phyloP scores from a whole-genome alignment of 345 rosid genomes.

The Acer negundo region DNA sequence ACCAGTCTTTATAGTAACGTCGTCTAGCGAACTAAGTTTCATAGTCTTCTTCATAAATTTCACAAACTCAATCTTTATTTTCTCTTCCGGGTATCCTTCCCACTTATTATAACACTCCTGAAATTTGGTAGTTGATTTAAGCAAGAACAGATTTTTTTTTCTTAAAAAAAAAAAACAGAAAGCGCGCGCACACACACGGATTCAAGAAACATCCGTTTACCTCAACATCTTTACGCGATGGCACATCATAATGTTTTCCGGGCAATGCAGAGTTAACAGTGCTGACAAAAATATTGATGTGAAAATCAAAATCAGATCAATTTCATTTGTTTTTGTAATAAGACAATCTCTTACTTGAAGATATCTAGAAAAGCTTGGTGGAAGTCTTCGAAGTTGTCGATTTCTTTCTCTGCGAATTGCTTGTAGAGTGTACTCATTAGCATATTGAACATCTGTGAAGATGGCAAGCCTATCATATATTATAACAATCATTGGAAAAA shows the following conservation, averaged over 20 bases:
- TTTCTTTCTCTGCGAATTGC: slow-evolving; percentile 55
- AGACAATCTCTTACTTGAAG: slow-evolving; percentile 51
- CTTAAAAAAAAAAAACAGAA: too few species aligned
- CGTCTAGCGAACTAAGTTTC: slow-evolving; percentile 57
- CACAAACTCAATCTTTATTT: slow-evolving; percentile 40
- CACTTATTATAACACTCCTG: slow-evolving; percentile 51
- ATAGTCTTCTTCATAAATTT: slow-evolving; percentile 45
- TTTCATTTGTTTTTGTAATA: too few species aligned
- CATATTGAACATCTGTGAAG: slow-evolving; percentile 57
- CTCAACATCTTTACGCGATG: slow-evolving; percentile 48
- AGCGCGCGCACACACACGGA: background rate
- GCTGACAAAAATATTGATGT: slow-evolving; percentile 32
- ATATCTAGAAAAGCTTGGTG: slow-evolving; percentile 75
- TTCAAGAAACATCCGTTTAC: slow-evolving; percentile 23
- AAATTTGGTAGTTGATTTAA: background rate
- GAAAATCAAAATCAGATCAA: background rate
- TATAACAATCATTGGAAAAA: background rate
- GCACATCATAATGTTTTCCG: slow-evolving; percentile 83
- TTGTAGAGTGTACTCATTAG: slow-evolving; percentile 62
- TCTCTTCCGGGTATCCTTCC: slow-evolving; percentile 33
- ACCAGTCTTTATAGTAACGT: slow-evolving; percentile 58
- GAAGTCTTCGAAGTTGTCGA: slow-evolving; percentile 60
- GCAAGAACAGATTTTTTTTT: background rate
- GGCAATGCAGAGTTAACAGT: slow-evolving; percentile 85
- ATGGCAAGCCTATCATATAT: slow-evolving; percentile 45